Percentiles rank a stretch among this genome's conserved stretches.
Conservation (phyloP, 345 rosid genomes). For the Carallia pectinifolia region DNA sequence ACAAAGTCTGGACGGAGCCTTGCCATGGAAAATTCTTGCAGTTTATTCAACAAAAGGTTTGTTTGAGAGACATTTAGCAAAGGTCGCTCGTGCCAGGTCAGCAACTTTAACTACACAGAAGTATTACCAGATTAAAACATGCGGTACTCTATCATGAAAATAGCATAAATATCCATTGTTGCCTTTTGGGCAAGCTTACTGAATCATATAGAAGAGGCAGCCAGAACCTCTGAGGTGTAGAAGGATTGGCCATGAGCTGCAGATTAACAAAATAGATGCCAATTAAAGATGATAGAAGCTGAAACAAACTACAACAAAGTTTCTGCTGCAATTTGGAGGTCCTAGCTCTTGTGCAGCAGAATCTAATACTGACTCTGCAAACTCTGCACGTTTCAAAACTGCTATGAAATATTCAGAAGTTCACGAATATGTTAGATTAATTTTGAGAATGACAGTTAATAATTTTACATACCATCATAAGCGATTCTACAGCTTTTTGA, state of each 20-base stretch:
- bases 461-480: conserved; percentile 56
- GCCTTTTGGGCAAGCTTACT: conserved; percentile 37
- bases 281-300: not conserved
- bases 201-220: conserved; percentile 85
- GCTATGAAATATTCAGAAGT: not conserved
- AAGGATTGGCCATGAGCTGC: conserved; percentile 93
- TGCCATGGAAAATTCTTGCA: conserved; percentile 75
- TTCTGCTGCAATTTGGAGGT: not conserved
- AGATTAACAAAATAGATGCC: conserved; percentile 14
- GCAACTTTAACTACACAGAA: conserved; percentile 61
- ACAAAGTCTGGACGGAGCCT: conserved; percentile 67
- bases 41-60: conserved; percentile 69
- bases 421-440: not conserved
- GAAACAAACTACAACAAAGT: not conserved
- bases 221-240: conserved; percentile 92
- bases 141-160: not conserved
- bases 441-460: conserved; percentile 4
- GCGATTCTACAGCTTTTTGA: conserved; percentile 69
- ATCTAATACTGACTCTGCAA: not conserved
- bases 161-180: conserved; percentile 1
- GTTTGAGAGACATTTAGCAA: conserved; percentile 65
- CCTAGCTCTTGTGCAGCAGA: not conserved
- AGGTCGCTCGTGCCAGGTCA: conserved; percentile 70
- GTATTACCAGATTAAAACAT: not conserved
- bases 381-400: not conserved